phyloP scores from a whole-genome alignment of 192 early-diverging fungal genomes.

The Entomortierella lignicola region DNA sequence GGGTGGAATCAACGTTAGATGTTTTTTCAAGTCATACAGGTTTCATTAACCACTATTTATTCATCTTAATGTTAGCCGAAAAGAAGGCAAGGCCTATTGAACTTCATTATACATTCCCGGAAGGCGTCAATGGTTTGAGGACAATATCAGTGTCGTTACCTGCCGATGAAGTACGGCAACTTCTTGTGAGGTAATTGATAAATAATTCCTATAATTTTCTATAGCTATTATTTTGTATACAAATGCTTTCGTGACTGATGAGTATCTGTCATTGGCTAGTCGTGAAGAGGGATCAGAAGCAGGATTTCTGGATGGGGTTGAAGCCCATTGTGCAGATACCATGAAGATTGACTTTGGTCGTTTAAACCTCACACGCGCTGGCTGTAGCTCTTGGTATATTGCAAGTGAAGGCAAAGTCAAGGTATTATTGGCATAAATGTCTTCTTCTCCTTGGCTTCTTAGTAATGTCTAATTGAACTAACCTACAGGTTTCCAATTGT shows the following conservation, averaged over 20 bases:
- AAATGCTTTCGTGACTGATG: background rate
- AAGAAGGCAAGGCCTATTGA: constrained; percentile 11
- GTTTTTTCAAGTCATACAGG: background rate
- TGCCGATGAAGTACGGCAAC: constrained; percentile 20
- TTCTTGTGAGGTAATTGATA: constrained; percentile 19
- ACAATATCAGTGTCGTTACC: constrained; percentile 18
- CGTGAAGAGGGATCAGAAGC: constrained; percentile 6
- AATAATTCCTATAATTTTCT: background rate
- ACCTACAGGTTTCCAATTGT: background rate
- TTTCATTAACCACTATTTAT: no score
- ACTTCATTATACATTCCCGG: constrained; percentile 20
- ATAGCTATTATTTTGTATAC: background rate
- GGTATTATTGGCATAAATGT: no score
- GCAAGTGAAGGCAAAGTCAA: constrained; percentile 51
- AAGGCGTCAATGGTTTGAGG: constrained; percentile 2
- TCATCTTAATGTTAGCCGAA: background rate
- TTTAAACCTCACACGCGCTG: constrained; percentile 22
- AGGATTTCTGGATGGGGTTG: constrained; percentile 35
- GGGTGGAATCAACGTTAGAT: no score
- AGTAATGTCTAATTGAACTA: background rate
- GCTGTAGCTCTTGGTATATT: constrained; percentile 41
- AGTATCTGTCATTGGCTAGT: background rate
- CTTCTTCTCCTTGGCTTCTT: no score
- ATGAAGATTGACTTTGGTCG: constrained; percentile 48
- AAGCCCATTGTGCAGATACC: constrained; percentile 29